phyloP scores from a whole-genome alignment of 768 basidiomycete genomes.

The Termitomyces sp. region DNA sequence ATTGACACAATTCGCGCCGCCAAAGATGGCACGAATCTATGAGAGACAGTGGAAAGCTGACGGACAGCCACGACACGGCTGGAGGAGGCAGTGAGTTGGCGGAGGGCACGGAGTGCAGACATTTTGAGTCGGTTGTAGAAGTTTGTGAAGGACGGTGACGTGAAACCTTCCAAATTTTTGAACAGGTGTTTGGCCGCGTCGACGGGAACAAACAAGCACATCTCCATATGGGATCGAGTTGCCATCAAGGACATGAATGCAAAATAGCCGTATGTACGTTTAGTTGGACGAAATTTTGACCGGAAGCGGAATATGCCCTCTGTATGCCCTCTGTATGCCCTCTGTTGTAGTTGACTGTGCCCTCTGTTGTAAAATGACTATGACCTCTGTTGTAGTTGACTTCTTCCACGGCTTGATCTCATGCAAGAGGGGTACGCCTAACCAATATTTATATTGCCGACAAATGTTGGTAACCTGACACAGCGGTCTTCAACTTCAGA shows the following conservation, averaged over 20 bases:
- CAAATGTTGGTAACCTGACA: background rate
- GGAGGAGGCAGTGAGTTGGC: constrained; percentile 48
- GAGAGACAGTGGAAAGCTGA: constrained; percentile 26
- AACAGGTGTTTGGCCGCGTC: constrained; percentile 9
- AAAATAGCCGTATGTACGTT: no score
- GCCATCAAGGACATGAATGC: background rate
- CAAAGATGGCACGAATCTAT: constrained; percentile 27
- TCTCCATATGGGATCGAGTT: background rate
- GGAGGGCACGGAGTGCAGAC: constrained; percentile 63
- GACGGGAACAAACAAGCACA: constrained; percentile 6
- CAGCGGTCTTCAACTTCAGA: background rate
- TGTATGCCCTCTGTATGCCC: background rate
- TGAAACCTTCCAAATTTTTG: constrained; percentile 14
- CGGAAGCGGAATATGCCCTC: background rate
- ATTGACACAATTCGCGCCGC: constrained; percentile 22
- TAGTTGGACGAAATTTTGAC: no score
- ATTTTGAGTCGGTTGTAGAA: constrained; percentile 29
- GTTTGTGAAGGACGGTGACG: background rate
- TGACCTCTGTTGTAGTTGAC: background rate
- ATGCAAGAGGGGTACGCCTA: no score
- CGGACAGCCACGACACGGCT: constrained; percentile 33
- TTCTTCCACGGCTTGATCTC: background rate
- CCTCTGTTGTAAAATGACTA: no score
- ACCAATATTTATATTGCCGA: background rate
- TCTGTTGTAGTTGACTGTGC: background rate